phyloP scores from a whole-genome alignment of 306 rosid species.

The Comarum palustre region DNA sequence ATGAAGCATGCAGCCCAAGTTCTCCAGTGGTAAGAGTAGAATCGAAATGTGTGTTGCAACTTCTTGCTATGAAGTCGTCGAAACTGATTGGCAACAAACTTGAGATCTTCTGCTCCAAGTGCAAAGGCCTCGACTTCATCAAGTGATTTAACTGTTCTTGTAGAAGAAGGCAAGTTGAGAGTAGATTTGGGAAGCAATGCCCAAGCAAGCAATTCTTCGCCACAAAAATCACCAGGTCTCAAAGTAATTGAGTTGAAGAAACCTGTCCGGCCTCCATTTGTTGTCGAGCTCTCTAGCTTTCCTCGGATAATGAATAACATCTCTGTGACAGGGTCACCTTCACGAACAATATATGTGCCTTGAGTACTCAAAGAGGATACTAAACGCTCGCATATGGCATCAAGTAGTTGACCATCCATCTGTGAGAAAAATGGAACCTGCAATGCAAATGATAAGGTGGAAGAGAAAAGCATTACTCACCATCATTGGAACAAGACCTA shows the following conservation, averaged over 20 bases:
- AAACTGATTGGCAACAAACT: constrained; percentile 88
- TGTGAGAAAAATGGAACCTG: constrained; percentile 93
- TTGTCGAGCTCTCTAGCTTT: constrained; percentile 83
- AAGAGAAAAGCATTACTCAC: not conserved
- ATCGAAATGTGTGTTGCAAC: constrained; percentile 83
- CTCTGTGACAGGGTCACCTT: constrained; percentile 89
- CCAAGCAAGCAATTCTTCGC: constrained; percentile 93
- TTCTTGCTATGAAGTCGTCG: constrained; percentile 86
- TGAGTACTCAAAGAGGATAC: constrained; percentile 72
- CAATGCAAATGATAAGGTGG: constrained; percentile 10
- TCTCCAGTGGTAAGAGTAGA: constrained; percentile 93
- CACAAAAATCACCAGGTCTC: constrained; percentile 88
- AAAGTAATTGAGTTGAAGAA: constrained; percentile 78
- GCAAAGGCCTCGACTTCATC: constrained; percentile 92
- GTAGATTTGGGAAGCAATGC: constrained; percentile 87
- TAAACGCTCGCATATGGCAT: constrained; percentile 82
- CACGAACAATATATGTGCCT: constrained; percentile 76
- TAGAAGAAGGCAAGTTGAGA: constrained; percentile 77
- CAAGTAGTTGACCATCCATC: constrained; percentile 83
- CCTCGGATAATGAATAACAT: constrained; percentile 92
- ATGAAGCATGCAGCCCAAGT: constrained; percentile 96
- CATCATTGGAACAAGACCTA: not conserved
- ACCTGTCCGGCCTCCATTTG: constrained; percentile 85
- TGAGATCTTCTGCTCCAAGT: constrained; percentile 83
- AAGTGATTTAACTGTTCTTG: constrained; percentile 79